Percentiles rank a stretch among this genome's conserved stretches.
phyloP scores from a whole-genome alignment of 1,139 yeast genomes.

The Kodamaea anthophila region DNA sequence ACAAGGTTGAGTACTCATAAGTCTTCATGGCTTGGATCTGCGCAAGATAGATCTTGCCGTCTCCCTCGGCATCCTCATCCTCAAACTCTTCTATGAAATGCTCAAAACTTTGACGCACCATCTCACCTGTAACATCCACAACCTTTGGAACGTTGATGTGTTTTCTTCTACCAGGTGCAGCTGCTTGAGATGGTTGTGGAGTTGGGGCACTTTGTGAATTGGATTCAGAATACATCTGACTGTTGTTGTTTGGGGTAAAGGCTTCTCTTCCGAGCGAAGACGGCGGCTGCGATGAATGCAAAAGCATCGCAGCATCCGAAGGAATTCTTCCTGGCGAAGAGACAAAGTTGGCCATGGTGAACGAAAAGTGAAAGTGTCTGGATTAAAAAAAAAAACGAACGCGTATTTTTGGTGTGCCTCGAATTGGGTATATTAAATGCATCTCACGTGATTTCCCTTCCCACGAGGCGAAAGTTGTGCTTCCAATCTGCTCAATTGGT shows the following conservation, averaged over 20 bases:
- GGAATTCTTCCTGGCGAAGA: constrained; percentile 44
- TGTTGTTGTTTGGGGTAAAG: constrained; percentile 19
- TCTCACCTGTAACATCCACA: constrained; percentile 86
- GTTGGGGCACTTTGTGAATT: constrained; percentile 17
- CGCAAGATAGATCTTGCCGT: constrained; percentile 62
- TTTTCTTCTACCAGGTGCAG: constrained; percentile 39
- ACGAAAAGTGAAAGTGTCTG: constrained; percentile 4
- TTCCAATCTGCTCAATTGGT: too few species aligned
- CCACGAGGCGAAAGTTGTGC: neutral
- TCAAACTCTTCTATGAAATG: constrained; percentile 62
- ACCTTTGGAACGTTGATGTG: constrained; percentile 76
- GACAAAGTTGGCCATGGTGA: constrained; percentile 32
- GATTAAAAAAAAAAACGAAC: constrained; percentile 7
- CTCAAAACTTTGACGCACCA: constrained; percentile 87
- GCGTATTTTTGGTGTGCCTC: constrained; percentile 12
- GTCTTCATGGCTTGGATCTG: constrained; percentile 79
- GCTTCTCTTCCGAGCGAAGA: constrained; percentile 35
- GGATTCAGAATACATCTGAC: constrained; percentile 14
- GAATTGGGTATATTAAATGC: constrained; percentile 16
- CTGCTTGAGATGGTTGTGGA: constrained; percentile 9
- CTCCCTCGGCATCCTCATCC: constrained; percentile 29
- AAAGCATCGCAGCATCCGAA: constrained; percentile 40
- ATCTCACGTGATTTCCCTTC: constrained; percentile 3
- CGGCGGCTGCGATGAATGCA: constrained; percentile 40
- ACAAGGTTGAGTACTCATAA: constrained; percentile 71